Conservation (phyloP, 306 rosid species). For the Cucumis melo region DNA sequence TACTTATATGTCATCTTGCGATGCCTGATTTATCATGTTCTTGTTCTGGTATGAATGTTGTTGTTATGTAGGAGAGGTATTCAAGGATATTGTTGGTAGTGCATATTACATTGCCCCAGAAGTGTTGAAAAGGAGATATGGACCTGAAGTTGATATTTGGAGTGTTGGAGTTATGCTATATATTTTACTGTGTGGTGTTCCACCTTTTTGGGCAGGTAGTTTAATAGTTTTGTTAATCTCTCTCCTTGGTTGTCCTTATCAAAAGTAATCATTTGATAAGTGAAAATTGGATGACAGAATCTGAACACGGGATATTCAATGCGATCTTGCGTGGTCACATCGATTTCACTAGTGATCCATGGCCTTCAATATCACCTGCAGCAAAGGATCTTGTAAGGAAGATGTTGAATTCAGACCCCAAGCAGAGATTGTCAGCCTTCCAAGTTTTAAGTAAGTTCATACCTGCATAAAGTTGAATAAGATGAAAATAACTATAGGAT, state of each 20-base stretch:
- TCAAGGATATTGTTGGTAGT: constrained; percentile 83
- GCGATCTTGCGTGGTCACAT: constrained; percentile 67
- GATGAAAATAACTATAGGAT: background rate
- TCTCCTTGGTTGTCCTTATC: background rate
- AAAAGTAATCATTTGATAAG: background rate
- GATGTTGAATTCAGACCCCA: constrained; percentile 82
- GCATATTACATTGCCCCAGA: constrained; percentile 97
- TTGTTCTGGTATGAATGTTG: background rate
- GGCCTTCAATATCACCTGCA: constrained; percentile 73
- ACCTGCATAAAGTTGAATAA: background rate
- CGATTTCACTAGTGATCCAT: constrained; percentile 82
- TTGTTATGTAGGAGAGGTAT: constrained; percentile 49
- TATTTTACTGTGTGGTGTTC: constrained; percentile 80
- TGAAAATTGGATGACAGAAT: constrained; percentile 37
- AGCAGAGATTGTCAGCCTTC: constrained; percentile 67
- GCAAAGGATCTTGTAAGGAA: constrained; percentile 94
- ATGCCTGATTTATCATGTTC: background rate
- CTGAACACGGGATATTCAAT: constrained; percentile 90
- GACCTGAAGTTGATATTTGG: constrained; percentile 97
- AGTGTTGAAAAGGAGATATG: constrained; percentile 79
- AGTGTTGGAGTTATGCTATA: constrained; percentile 92
- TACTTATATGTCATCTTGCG: background rate
- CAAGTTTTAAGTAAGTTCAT: constrained; percentile 65
- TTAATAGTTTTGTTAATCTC: background rate
- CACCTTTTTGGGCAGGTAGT: constrained; percentile 96